A percentile compares a stretch with the other conserved stretches of the same genome.
These are phyloP conservation scores for Helichrysum umbraculigerum DNA, from an alignment of 129 eudicot species.

Conservation along the genomic window DNA sequence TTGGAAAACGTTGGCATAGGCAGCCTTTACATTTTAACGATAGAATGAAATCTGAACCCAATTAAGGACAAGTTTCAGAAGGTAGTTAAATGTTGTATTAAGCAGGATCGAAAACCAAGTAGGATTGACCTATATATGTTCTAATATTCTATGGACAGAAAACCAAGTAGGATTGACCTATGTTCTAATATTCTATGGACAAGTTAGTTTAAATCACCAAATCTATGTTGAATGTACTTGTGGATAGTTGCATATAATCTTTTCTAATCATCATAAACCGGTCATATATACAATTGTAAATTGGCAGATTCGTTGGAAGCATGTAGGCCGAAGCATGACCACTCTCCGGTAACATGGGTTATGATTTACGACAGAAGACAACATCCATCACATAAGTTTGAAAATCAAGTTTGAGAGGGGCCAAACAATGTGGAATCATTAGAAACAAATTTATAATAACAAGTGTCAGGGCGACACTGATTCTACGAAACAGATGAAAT, in stretches of 20 bases:
- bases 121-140: slow-evolving; percentile 1
- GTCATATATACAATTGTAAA: not conserved
- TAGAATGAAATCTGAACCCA: too few relatives aligned
- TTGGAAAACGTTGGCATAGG: too few relatives aligned
- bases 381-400: not conserved
- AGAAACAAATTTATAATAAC: not conserved
- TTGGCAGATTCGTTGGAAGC: not conserved
- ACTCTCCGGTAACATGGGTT: not conserved
- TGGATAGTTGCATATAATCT: slow-evolving; percentile 16
- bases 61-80: not conserved
- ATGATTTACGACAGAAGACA: not conserved
- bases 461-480: not conserved
- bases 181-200: not conserved
- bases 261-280: not conserved
- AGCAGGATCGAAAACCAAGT: not conserved
- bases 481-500: not conserved
- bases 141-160: not conserved
- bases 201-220: slow-evolving; percentile 13
- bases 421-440: not conserved
- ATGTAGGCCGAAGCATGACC: not conserved
- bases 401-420: not conserved
- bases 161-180: not conserved
- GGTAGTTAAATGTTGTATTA: not conserved
- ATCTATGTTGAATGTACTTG: not conserved
- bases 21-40: too few relatives aligned